Evolutionary conservation across 1,284 basidiomycete genomes (phyloP).

Genomic region (Afroboletus lepidellus): DNA sequence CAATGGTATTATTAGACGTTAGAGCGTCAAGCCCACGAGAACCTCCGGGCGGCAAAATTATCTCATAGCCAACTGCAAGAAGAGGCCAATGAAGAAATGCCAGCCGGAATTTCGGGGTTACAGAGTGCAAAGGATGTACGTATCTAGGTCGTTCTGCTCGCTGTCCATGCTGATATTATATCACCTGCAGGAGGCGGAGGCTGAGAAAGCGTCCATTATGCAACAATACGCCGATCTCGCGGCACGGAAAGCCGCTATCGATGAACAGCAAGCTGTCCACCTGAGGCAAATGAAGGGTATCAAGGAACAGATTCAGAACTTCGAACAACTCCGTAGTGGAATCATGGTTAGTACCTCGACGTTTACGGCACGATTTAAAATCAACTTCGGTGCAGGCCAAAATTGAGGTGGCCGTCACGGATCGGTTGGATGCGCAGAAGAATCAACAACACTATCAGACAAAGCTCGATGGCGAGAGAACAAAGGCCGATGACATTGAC

Average conservation of each 20-base stretch:
- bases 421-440: slow-evolving; percentile 48
- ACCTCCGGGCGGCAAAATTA: slow-evolving; percentile 32
- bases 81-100: slow-evolving; percentile 72
- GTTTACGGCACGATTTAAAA: background rate
- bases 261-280: slow-evolving; percentile 42
- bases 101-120: slow-evolving; percentile 67
- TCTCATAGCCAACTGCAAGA: slow-evolving; percentile 45
- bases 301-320: slow-evolving; percentile 47
- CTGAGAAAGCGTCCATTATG: slow-evolving; percentile 48
- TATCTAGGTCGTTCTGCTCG: background rate
- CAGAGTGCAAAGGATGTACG: slow-evolving; percentile 54
- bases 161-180: background rate
- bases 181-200: slow-evolving; percentile 48
- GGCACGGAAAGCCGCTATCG: slow-evolving; percentile 41
- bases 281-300: slow-evolving; percentile 45
- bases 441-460: slow-evolving; percentile 44
- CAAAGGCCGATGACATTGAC: slow-evolving; percentile 43
- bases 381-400: slow-evolving; percentile 33
- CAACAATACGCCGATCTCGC: slow-evolving; percentile 50
- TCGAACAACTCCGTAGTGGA: slow-evolving; percentile 39
- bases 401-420: slow-evolving; percentile 44
- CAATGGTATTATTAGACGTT: slow-evolving; percentile 22
- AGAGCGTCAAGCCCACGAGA: slow-evolving; percentile 27
- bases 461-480: slow-evolving; percentile 48
- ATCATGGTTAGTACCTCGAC: slow-evolving; percentile 40